Evolutionary conservation across 768 basidiomycete genomes (phyloP), one percentile per base, ranked within the genome.

Genomic region (Saitozyma sp.): DNA sequence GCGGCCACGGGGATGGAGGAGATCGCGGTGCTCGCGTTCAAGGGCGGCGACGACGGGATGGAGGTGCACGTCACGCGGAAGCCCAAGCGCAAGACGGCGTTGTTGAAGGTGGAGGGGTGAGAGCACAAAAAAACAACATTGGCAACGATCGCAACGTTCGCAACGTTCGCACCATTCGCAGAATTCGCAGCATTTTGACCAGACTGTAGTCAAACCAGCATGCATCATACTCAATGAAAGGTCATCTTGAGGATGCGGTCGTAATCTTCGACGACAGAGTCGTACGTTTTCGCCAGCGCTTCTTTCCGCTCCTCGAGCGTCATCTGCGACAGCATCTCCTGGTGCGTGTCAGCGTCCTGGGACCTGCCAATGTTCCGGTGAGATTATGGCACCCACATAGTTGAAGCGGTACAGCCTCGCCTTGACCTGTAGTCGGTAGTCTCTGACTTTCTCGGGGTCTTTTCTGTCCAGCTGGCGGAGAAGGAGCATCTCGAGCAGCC

Each of bases 371-470:
- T 2, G 48, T 40, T 29, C 29, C 29, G 2, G 29, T 29, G 29
- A 29, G 2, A 29, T 5, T 29, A 5, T 29, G 46, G 2, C 42
- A 84, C 89, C 73, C 71, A 93, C 92, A 77, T 88, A 96, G 81
- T 98, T 99, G 81, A 97, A 97, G 19, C 92, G 85, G 74, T 90
- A 97, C 50, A 99, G 79, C 43, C 96, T 85, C 78, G 96, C 92
- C 80, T 99, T 99, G 74, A 95, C 92, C 66, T 81, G 70, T 40
- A 99, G 78, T 56, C 95, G 83, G 78, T 89, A 96, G 9, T 88
- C 86, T 56, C 83, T 85, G 68, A 83, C 78, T 29, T 83, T 82
- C 29, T 81, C 82, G 56, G 80, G 65, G 71, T 94, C 88, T 3
- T 80, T 71, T 6, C 85, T 82, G 68, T 92, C 86, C 64, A 95